These are phyloP conservation scores for Nitzschia sp. DNA, from an alignment of 108 stramenopile genomes.

Conservation along the genomic window DNA sequence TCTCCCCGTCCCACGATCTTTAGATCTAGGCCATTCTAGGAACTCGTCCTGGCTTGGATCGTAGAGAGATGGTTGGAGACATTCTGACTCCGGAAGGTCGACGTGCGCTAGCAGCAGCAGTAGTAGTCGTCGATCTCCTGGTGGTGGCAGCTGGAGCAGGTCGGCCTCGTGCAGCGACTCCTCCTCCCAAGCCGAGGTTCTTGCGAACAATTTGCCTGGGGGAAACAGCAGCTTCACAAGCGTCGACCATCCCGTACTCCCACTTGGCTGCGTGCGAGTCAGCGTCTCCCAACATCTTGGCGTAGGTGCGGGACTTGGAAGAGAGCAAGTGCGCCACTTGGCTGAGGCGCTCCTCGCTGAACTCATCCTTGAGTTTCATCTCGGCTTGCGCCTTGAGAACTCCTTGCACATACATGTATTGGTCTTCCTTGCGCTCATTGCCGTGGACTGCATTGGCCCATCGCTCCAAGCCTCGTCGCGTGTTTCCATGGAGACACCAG, in stretches of 20 bases:
- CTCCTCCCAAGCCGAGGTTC: constrained; percentile 16
- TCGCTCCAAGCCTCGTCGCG: constrained; percentile 44
- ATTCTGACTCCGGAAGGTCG: not conserved
- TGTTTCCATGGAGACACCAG: constrained; percentile 39
- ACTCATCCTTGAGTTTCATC: constrained; percentile 18
- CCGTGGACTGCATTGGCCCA: constrained; percentile 30
- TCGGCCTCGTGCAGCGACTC: not conserved
- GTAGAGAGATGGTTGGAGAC: constrained; percentile 19
- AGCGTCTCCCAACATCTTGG: constrained; percentile 49
- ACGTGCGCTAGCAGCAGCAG: not conserved
- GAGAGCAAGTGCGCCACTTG: constrained; percentile 27
- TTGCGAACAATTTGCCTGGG: constrained; percentile 1
- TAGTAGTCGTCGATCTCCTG: not conserved
- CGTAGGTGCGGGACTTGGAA: constrained; percentile 35
- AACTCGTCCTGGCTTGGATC: constrained; percentile 19
- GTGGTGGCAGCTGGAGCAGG: not conserved
- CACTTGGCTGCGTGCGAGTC: constrained; percentile 38
- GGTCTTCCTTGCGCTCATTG: constrained; percentile 26
- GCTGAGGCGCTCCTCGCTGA: constrained; percentile 24
- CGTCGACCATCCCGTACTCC: constrained; percentile 16
- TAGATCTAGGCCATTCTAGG: constrained; percentile 24
- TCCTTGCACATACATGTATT: constrained; percentile 21
- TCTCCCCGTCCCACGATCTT: too few species aligned
- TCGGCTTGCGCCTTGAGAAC: constrained; percentile 33
- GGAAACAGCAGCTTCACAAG: constrained; percentile 4